Base-by-base conservation (phyloP, 345 rosid species). In the Eutrema heterophyllum region DNA sequence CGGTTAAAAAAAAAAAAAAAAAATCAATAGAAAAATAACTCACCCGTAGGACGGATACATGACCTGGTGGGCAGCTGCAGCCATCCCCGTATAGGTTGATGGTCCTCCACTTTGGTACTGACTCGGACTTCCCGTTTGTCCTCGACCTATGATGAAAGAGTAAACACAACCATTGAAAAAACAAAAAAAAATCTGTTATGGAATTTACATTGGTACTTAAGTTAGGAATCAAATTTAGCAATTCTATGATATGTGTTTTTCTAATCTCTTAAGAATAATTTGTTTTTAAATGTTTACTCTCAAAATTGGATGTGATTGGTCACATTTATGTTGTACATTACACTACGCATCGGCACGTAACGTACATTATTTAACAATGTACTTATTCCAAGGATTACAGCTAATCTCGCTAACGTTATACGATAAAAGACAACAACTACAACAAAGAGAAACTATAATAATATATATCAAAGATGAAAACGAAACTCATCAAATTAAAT, bases 121-220 rank as follows among this genome's bases (percentile, higher is more conserved):
- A n/a, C 64, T 67, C 9, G 85, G 85, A 77, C 70, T 79, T 65
- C 88, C 84, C 60, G 83, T 85, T 77, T 90, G 98, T 26, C 66
- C 80, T 84, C 93, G 82, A 61, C 92, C 98, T 90, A 75, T 55
- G 67, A 63, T 2, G 0, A 59, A 18, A 45, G 18, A 30, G 52
- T 21, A 50, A 26, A 74, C 38, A 36, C 84, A 6, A 9, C 24
- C 24, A 21, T 21, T 21, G 24, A 21, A 21, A 30, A 54, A n/a
- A 30, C 1, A 40, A 33, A n/a, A 58, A 24, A 35, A 35, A 36
- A 50, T 2, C 5, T 48, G 15, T 54, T 13, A 13, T 54, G 38
- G 21, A 30, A 29, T 8, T 32, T 38, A 15, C 60, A 60, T 48
- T 59, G 58, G 39, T 45, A 4, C 29, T 9, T 21, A 21, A 21